Evolutionary conservation across 768 basidiomycete genomes (phyloP).

Genomic region (Suillus ampliporus): DNA sequence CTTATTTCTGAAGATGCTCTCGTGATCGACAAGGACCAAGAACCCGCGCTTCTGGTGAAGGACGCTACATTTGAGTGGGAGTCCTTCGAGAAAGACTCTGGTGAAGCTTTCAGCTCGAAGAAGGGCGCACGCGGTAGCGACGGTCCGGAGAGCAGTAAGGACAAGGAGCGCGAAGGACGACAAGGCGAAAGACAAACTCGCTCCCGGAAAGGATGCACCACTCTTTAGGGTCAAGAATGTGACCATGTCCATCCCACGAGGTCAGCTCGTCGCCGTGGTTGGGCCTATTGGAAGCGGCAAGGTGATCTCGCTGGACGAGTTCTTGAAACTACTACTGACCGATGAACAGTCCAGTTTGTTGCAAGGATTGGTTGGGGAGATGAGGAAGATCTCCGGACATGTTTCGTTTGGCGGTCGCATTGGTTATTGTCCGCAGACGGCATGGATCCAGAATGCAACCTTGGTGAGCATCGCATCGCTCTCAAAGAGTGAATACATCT

Average conservation of each 20-base stretch:
- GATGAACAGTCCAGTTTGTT: conserved; percentile 54
- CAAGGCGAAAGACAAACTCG: conserved; percentile 21
- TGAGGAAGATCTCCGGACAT: conserved; percentile 58
- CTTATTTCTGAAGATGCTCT: conserved; percentile 48
- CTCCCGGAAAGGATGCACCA: conserved; percentile 5
- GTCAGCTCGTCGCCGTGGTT: conserved; percentile 64
- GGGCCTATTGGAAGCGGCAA: conserved; percentile 76
- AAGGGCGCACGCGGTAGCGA: conserved; percentile 6
- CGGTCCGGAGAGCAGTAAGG: neutral
- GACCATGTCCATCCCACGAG: conserved; percentile 58
- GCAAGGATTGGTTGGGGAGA: conserved; percentile 73
- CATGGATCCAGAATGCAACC: conserved; percentile 78
- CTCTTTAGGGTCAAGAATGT: conserved; percentile 57
- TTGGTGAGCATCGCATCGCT: conserved; percentile 42
- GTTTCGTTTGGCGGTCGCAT: conserved; percentile 68
- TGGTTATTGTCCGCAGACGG: conserved; percentile 73
- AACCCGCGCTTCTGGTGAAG: conserved; percentile 53
- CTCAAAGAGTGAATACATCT: neutral
- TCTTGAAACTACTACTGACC: neutral
- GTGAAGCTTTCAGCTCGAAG: conserved; percentile 7
- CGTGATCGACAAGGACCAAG: conserved; percentile 48
- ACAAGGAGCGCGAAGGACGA: conserved; percentile 11
- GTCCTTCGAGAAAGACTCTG: conserved; percentile 23
- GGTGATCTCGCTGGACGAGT: conserved; percentile 28
- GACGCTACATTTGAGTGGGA: conserved; percentile 75